These are phyloP conservation scores for Crithidia expoeki DNA, from an alignment of 208 protist genomes.

Conservation along the genomic window DNA sequence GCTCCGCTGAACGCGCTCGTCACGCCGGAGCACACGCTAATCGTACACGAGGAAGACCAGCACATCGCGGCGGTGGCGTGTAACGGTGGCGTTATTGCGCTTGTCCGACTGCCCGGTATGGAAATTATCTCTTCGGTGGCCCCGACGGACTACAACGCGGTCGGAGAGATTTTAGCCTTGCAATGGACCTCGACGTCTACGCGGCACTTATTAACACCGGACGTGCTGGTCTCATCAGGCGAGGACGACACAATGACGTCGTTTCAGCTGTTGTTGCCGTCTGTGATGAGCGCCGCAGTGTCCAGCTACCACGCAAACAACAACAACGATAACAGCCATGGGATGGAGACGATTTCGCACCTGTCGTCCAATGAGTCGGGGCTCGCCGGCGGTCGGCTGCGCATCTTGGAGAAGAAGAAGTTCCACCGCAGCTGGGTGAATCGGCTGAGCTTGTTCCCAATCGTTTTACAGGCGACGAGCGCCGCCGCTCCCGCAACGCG, in stretches of 20 bases:
- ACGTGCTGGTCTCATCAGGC: conserved; percentile 70
- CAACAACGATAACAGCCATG: conserved; percentile 20
- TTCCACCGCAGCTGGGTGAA: conserved; percentile 85
- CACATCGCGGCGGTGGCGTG: conserved; percentile 70
- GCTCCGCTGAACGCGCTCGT: conserved; percentile 36
- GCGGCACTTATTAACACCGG: conserved; percentile 43
- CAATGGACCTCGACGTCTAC: conserved; percentile 59
- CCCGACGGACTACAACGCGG: conserved; percentile 67
- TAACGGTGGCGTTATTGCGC: conserved; percentile 55
- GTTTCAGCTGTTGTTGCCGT: conserved; percentile 55
- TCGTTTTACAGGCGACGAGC: conserved; percentile 35
- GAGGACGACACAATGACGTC: conserved; percentile 82
- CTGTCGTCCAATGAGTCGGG: conserved; percentile 29
- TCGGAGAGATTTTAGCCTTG: conserved; percentile 69
- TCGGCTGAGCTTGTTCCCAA: conserved; percentile 49
- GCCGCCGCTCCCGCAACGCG: not conserved
- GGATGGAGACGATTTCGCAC: conserved; percentile 21
- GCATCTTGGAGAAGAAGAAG: conserved; percentile 55
- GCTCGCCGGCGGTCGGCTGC: conserved; percentile 30
- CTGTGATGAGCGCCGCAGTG: conserved; percentile 14
- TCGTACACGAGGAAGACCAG: conserved; percentile 62
- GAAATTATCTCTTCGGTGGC: conserved; percentile 51
- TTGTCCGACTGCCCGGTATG: conserved; percentile 62
- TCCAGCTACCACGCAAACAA: conserved; percentile 3
- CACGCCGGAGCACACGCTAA: conserved; percentile 34